Evolutionary conservation across 495 filamentous ascomycete species (phyloP).

Genomic region (Trypethelium eluteriae): DNA sequence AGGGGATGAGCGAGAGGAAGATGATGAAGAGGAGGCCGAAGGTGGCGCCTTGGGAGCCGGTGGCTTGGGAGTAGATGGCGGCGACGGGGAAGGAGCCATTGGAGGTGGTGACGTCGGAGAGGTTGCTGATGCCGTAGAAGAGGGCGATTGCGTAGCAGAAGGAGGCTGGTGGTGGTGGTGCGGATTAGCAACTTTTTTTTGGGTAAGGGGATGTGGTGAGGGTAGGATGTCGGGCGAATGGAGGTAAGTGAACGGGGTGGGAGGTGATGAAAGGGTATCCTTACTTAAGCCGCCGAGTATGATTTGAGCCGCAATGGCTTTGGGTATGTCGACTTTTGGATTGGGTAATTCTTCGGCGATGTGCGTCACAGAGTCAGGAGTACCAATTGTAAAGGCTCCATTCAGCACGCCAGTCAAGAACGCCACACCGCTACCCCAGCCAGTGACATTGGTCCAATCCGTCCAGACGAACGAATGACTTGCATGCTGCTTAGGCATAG

Average conservation of each 20-base stretch:
- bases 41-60: constrained; percentile 47
- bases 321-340: constrained; percentile 56
- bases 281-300: constrained; percentile 35
- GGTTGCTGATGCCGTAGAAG: constrained; percentile 61
- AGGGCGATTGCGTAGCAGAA: constrained; percentile 69
- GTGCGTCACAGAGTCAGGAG: constrained; percentile 61
- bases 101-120: constrained; percentile 50
- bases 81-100: constrained; percentile 62
- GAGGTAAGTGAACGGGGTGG: constrained; percentile 20
- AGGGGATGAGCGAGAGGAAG: constrained; percentile 55
- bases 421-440: constrained; percentile 64
- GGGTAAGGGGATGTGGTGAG: no score
- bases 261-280: constrained; percentile 40
- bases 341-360: constrained; percentile 75
- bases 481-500: constrained; percentile 62
- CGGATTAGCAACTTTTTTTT: constrained; percentile 18
- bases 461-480: constrained; percentile 54
- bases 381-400: constrained; percentile 77
- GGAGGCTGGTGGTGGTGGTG: constrained; percentile 42
- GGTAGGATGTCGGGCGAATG: constrained; percentile 11
- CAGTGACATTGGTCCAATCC: constrained; percentile 57
- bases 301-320: constrained; percentile 41
- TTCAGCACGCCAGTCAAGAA: constrained; percentile 79
- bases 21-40: constrained; percentile 65
- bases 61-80: constrained; percentile 72